Evolutionary conservation across 805 yeast species (phyloP).

Genomic region (Candida vartiovaarae): DNA sequence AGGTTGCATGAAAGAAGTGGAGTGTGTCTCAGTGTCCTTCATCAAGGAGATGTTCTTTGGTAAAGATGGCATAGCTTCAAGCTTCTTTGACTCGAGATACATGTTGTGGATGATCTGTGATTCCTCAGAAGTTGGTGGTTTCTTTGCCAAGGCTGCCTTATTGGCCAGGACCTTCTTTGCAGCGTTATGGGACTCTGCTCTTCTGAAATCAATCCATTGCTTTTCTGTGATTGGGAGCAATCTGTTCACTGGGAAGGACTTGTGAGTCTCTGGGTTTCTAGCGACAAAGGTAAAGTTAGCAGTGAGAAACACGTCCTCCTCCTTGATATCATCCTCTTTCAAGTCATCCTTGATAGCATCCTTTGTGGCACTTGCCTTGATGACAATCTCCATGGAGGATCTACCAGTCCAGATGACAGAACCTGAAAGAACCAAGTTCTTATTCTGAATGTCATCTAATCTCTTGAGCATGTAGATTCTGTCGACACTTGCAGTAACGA

Average conservation of each 20-base stretch:
- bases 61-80: slow-evolving; percentile 26
- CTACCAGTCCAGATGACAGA: slow-evolving; percentile 91
- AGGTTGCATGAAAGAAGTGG: slow-evolving; percentile 91
- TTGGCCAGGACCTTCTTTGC: slow-evolving; percentile 76
- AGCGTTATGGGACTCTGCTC: slow-evolving; percentile 87
- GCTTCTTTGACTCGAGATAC: slow-evolving; percentile 50
- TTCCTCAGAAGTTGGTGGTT: slow-evolving; percentile 75
- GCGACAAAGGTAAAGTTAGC: slow-evolving; percentile 96
- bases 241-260: slow-evolving; percentile 78
- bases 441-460: slow-evolving; percentile 67
- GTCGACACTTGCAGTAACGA: slow-evolving; percentile 94
- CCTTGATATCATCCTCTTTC: slow-evolving; percentile 50
- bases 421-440: slow-evolving; percentile 82
- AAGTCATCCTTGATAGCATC: slow-evolving; percentile 45
- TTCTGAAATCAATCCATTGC: slow-evolving; percentile 77
- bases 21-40: slow-evolving; percentile 63
- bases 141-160: slow-evolving; percentile 47
- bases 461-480: slow-evolving; percentile 81
- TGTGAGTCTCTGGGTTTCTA: slow-evolving; percentile 87
- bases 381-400: slow-evolving; percentile 92
- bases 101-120: slow-evolving; percentile 67
- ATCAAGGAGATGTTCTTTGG: slow-evolving; percentile 55
- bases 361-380: slow-evolving; percentile 76
- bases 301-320: slow-evolving; percentile 67
- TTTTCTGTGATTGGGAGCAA: slow-evolving; percentile 65